phyloP scores from a whole-genome alignment of 345 rosid genomes.

The Lagerstroemia speciosa region DNA sequence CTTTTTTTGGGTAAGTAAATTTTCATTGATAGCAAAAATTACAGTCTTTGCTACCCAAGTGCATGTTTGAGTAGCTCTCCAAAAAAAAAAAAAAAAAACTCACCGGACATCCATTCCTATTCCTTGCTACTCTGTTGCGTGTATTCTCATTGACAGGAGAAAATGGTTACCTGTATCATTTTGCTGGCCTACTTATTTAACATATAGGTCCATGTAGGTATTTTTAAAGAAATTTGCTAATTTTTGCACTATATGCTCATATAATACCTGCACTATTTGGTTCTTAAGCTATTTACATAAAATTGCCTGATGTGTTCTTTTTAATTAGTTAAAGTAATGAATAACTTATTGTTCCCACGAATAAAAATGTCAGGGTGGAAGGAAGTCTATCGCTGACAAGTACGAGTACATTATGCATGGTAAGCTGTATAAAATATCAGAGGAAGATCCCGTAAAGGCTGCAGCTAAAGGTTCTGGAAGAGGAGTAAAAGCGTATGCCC shows the following conservation, averaged over 20 bases:
- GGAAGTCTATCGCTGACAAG: constrained; percentile 80
- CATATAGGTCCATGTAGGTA: background rate
- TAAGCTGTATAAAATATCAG: constrained; percentile 76
- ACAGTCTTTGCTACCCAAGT: too few relatives aligned
- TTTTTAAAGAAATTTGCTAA: background rate
- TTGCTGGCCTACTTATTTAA: background rate
- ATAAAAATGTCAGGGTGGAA: constrained; percentile 36
- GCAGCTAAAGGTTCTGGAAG: constrained; percentile 31
- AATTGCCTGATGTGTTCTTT: background rate
- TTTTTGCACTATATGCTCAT: background rate
- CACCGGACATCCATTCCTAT: too few relatives aligned
- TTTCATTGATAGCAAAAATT: too few relatives aligned
- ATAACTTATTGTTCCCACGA: background rate
- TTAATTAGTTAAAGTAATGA: background rate
- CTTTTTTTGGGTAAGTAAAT: too few relatives aligned
- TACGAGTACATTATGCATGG: constrained; percentile 88
- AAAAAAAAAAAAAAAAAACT: too few relatives aligned
- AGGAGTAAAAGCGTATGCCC: constrained; percentile 58
- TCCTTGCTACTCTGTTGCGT: too few relatives aligned
- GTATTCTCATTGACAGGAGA: too few relatives aligned
- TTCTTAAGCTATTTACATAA: background rate
- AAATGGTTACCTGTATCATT: too few relatives aligned
- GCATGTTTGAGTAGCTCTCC: too few relatives aligned
- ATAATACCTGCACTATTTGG: background rate
- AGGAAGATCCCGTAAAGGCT: constrained; percentile 29